Evolutionary conservation across 2,329 filamentous ascomycete genomes (phyloP), one percentile per base, ranked within the genome.

Genomic region (Cytospora mali): DNA sequence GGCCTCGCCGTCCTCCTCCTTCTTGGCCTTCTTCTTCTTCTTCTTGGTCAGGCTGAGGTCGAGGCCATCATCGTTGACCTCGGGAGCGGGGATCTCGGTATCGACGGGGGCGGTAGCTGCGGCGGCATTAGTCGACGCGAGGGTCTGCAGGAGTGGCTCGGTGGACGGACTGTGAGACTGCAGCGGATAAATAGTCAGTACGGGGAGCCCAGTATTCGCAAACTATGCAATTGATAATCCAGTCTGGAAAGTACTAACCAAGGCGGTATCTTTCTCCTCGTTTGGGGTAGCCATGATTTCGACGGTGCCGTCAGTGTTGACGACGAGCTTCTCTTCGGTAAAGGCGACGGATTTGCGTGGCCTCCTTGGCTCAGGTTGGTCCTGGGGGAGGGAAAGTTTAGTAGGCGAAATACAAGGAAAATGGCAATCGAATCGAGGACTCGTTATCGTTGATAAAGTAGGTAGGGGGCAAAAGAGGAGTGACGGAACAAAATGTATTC

Each of bases 291-390:
- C 87, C 75, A 87, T 84, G 78, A 90, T 88, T 72, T 86, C 92
- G 74, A 97, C 87, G 75, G 89, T 87, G 72, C 94, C 94, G 83
- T 97, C 91, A 77, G 87, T 86, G 81, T 96, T 91, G 76, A 97
- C 93, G 72, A 97, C 88, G 69, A 91, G 85, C 71, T 92, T 86
- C 73, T 92, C 91, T 78, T 95, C 91, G 75, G 89, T 93, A 77
- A 98, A 98, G 68, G 93, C 89, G 73, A 98, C 94, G 53, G 92
- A 96, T 81, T 98, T 97, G 80, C 93, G 90, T 73, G 89, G 87
- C 77, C 91, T 93, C 74, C 85, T 84, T 31, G 42, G n/a, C 71
- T 88, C 84, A 70, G 75, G 71, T 55, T 70, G 69, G 42, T 66
- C 64, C 64, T 66, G 49, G 18, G n/a, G 46, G 18, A 16, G 46